These are phyloP conservation scores for Leccinum variicolor DNA, from an alignment of 768 basidiomycete species.

Conservation along the genomic window DNA sequence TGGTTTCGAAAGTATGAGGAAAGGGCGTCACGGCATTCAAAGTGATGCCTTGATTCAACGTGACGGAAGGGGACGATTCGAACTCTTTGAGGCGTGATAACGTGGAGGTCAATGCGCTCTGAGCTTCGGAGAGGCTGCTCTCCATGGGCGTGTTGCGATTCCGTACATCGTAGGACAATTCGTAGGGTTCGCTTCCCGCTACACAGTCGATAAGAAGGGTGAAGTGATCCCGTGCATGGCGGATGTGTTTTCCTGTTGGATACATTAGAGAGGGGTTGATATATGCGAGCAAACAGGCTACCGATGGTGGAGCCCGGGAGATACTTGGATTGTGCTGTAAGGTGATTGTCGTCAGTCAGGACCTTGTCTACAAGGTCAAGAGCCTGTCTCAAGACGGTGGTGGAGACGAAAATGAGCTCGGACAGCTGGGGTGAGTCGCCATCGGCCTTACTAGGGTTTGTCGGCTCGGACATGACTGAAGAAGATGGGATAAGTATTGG, in stretches of 20 bases:
- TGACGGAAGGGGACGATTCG: conserved; percentile 38
- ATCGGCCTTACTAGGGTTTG: conserved; percentile 6
- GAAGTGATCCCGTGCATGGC: conserved; percentile 85
- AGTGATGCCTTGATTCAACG: conserved; percentile 57
- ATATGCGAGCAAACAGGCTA: conserved; percentile 26
- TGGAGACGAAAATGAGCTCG: conserved; percentile 65
- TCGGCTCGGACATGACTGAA: conserved; percentile 23
- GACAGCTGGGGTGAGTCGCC: conserved; percentile 34
- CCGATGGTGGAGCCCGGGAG: conserved; percentile 89
- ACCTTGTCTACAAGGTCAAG: conserved; percentile 66
- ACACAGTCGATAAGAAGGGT: conserved; percentile 59
- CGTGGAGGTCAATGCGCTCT: conserved; percentile 50
- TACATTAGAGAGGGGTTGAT: neutral
- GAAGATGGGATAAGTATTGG: conserved; percentile 3
- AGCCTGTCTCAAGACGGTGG: conserved; percentile 67
- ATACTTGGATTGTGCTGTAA: conserved; percentile 63
- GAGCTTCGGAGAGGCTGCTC: conserved; percentile 56
- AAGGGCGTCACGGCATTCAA: conserved; percentile 81
- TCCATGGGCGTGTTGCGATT: conserved; percentile 85
- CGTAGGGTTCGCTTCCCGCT: conserved; percentile 41
- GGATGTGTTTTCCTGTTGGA: conserved; percentile 72
- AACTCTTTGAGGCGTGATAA: conserved; percentile 55
- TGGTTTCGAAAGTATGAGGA: conserved; percentile 71
- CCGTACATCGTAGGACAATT: conserved; percentile 74
- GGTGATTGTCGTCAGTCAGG: conserved; percentile 65